Conservation (phyloP, 2,329 filamentous ascomycete genomes). For the Metarhizium guizhouense region DNA sequence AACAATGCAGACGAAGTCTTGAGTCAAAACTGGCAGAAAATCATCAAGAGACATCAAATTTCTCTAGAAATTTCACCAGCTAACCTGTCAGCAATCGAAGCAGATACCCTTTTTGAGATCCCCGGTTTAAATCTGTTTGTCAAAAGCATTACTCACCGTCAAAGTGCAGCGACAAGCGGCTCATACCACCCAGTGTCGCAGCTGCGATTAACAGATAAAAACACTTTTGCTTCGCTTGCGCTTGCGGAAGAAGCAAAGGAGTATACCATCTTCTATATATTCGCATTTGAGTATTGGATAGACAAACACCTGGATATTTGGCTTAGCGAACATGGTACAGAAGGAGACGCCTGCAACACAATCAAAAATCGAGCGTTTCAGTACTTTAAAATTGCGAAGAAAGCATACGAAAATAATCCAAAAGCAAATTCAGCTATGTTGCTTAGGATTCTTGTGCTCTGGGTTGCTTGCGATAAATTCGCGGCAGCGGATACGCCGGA, state of each 20-base stretch:
- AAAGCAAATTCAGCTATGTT: slow-evolving; percentile 42
- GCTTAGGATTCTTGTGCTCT: slow-evolving; percentile 46
- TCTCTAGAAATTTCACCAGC: neutral
- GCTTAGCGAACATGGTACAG: slow-evolving; percentile 15
- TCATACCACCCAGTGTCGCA: neutral
- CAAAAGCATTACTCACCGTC: neutral
- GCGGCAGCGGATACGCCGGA: slow-evolving; percentile 28
- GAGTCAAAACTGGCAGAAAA: neutral
- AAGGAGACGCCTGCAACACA: slow-evolving; percentile 15
- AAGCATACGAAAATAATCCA: slow-evolving; percentile 29
- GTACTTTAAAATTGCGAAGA: slow-evolving; percentile 22
- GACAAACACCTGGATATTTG: slow-evolving; percentile 27
- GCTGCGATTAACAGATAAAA: neutral
- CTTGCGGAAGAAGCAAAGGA: neutral
- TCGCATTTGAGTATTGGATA: slow-evolving; percentile 41
- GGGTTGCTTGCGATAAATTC: slow-evolving; percentile 45
- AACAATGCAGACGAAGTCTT: neutral
- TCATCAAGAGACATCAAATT: neutral
- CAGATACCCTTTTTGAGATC: neutral
- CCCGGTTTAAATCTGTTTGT: neutral
- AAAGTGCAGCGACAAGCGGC: neutral
- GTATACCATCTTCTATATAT: slow-evolving; percentile 15
- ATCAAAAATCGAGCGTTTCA: slow-evolving; percentile 20
- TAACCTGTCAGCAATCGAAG: neutral
- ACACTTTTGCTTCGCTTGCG: neutral